Percentiles rank a stretch among this genome's conserved stretches.
Conservation (phyloP, 2,329 filamentous ascomycete genomes). For the Pseudogymnoascus sp. region DNA sequence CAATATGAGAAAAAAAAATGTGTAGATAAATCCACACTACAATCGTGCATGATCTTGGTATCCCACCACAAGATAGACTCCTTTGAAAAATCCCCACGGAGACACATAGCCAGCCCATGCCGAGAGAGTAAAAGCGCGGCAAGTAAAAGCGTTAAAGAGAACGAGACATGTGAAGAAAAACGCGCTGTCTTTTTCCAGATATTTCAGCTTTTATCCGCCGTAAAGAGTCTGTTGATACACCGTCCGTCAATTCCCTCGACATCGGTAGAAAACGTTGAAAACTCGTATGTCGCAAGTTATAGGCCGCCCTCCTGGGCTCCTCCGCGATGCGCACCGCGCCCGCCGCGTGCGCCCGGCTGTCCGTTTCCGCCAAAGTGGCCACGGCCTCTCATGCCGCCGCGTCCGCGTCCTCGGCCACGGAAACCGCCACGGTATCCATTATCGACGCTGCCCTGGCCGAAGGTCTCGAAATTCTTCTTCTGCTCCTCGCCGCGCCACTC, state of each 20-base stretch:
- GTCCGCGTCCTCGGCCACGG: conserved; percentile 70
- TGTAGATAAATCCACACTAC: conserved; percentile 13
- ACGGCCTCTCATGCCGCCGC: conserved; percentile 35
- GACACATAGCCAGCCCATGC: background rate
- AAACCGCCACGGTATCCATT: conserved; percentile 66
- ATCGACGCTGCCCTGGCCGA: conserved; percentile 93
- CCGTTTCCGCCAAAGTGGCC: conserved; percentile 18
- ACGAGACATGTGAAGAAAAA: conserved; percentile 6
- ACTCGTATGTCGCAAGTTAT: conserved; percentile 12
- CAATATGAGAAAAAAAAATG: conserved; percentile 16
- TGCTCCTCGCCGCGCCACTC: conserved; percentile 91
- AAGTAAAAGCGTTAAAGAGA: background rate
- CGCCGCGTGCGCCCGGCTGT: conserved; percentile 17
- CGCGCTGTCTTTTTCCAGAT: conserved; percentile 7
- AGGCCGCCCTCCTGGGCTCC: conserved; percentile 12
- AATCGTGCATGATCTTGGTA: conserved; percentile 9
- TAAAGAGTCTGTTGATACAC: conserved; percentile 7
- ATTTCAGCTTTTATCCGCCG: conserved; percentile 1
- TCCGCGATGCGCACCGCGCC: conserved; percentile 24
- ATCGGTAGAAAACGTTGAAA: background rate
- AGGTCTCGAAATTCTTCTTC: conserved; percentile 94
- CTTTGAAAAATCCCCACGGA: conserved; percentile 2
- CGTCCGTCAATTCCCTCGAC: background rate
- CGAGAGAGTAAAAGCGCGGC: background rate
- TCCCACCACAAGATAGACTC: background rate